These are phyloP conservation scores for Lactarius sanguifluus DNA, from an alignment of 768 basidiomycete genomes.

Conservation along the genomic window DNA sequence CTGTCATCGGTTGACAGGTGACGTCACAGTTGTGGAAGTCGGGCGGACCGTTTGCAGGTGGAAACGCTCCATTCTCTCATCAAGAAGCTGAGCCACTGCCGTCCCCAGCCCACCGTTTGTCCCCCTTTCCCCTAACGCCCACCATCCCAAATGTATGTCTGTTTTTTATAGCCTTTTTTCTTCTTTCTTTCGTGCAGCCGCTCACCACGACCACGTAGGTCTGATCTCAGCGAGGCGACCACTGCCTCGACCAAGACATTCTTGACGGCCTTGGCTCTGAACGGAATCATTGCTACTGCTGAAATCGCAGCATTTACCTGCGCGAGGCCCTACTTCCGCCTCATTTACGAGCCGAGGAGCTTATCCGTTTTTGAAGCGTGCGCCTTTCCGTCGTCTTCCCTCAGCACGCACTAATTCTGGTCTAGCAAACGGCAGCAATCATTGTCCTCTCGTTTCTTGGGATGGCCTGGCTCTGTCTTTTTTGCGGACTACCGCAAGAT, in stretches of 20 bases:
- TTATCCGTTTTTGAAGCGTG: slow-evolving; percentile 52
- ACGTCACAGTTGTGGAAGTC: background rate
- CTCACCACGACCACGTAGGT: slow-evolving; percentile 36
- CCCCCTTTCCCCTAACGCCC: background rate
- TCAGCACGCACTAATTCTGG: slow-evolving; percentile 10
- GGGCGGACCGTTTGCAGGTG: background rate
- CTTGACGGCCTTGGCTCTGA: slow-evolving; percentile 82
- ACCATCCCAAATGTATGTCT: slow-evolving; percentile 15
- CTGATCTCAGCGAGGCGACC: slow-evolving; percentile 42
- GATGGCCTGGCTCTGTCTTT: slow-evolving; percentile 69
- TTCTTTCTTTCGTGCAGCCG: background rate
- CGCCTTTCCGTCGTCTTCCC: slow-evolving; percentile 30
- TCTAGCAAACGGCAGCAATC: slow-evolving; percentile 57
- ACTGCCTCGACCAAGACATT: slow-evolving; percentile 78
- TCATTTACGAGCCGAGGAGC: slow-evolving; percentile 87
- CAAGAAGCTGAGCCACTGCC: background rate
- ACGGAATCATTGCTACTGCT: slow-evolving; percentile 65
- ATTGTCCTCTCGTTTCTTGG: slow-evolving; percentile 49
- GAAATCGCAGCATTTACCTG: slow-evolving; percentile 81
- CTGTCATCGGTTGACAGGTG: background rate
- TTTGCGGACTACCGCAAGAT: slow-evolving; percentile 61
- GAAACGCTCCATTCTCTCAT: background rate
- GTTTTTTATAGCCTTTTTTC: background rate
- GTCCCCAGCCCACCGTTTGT: background rate
- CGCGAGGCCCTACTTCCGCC: slow-evolving; percentile 79